Evolutionary conservation across 1,139 yeast genomes (phyloP).

Genomic region (Nadsonia commutata): DNA sequence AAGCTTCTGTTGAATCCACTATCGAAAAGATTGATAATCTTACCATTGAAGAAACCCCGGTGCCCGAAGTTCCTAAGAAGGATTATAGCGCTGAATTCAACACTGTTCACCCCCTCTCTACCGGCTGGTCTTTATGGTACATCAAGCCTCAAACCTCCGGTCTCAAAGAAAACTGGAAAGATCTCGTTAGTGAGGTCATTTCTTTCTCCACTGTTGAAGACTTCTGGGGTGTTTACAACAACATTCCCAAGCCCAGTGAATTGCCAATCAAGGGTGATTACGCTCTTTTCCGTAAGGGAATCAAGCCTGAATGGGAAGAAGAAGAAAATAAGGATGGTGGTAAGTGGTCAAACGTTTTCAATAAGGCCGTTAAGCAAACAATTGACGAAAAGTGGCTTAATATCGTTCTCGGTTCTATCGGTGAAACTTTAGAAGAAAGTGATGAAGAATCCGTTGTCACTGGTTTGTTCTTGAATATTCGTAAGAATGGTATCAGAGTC

Average conservation of each 20-base stretch:
- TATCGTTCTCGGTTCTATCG: slow-evolving; percentile 79
- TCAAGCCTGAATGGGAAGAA: slow-evolving; percentile 99
- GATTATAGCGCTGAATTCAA: slow-evolving; percentile 55
- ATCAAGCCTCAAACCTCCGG: slow-evolving; percentile 71
- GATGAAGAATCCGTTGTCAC: slow-evolving; percentile 45
- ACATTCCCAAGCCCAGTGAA: slow-evolving; percentile 84
- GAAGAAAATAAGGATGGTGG: slow-evolving; percentile 79
- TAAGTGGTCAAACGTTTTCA: slow-evolving; percentile 78
- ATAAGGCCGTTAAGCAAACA: slow-evolving; percentile 37
- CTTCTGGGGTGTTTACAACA: slow-evolving; percentile 96
- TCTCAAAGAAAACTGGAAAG: slow-evolving; percentile 53
- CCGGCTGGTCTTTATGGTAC: slow-evolving; percentile 96
- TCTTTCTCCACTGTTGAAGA: slow-evolving; percentile 89
- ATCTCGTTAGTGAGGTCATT: slow-evolving; percentile 83
- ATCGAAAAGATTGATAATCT: not conserved
- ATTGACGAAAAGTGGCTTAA: slow-evolving; percentile 91
- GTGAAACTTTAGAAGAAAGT: slow-evolving; percentile 87
- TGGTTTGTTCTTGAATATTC: slow-evolving; percentile 84
- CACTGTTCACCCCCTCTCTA: slow-evolving; percentile 82
- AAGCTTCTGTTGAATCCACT: not conserved
- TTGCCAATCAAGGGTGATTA: slow-evolving; percentile 88
- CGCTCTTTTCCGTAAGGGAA: slow-evolving; percentile 86
- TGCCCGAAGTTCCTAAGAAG: not conserved
- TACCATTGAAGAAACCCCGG: not conserved
- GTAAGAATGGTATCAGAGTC: slow-evolving; percentile 71